Evolutionary conservation across 2,329 filamentous ascomycete species (phyloP), one percentile per base, ranked within the genome.

Genomic region (Sordariomycetes sp.): DNA sequence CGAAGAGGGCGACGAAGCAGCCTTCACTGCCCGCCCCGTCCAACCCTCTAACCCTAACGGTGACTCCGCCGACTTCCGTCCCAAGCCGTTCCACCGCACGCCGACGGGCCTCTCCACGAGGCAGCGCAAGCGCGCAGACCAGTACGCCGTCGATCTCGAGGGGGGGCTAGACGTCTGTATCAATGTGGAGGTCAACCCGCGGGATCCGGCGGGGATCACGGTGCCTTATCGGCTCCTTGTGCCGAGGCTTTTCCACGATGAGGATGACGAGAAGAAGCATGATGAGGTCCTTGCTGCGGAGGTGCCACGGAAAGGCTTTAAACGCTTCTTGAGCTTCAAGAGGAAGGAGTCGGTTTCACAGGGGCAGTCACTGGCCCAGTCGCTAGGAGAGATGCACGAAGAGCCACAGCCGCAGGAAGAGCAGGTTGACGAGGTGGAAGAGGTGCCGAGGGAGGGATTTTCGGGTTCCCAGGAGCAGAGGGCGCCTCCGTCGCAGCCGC

Each of bases 131-230:
- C 79, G 80, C 61, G 70, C 76, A 2, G 76, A 79, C 48, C 75
- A 76, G 20, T 76, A 77, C 51, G 78, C 81, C 11, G 81, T 97
- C 60, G 85, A 96, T 67, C 77, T 97, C 0, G 83, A 94, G 67
- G 88, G 87, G 34, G 91, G 90, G 0, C 76, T 99, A 11, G 91
- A 97, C 63, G 86, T 99, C 40, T 88, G 85, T 55, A 73, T 99
- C 51, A 96, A 97, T 65, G 85, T 96, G 61, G 94, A 99, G 72
- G 84, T 97, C 61, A 91, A 87, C 65, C 82, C 89, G 52, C 85
- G 83, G 62, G 91, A 99, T 65, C 93, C 94, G 0, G 81, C 88
- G 0, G 95, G 94, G 16, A 90, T 90, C 62, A 99, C 94, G 0
- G 82, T 85, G 55, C 90, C 91, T 10, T 99, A 99, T 70, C 80